Percentiles rank a stretch among this genome's conserved stretches.
Evolutionary conservation across 176 grass and related monocot species (phyloP).

Genomic region (Pontederia paniculata): DNA sequence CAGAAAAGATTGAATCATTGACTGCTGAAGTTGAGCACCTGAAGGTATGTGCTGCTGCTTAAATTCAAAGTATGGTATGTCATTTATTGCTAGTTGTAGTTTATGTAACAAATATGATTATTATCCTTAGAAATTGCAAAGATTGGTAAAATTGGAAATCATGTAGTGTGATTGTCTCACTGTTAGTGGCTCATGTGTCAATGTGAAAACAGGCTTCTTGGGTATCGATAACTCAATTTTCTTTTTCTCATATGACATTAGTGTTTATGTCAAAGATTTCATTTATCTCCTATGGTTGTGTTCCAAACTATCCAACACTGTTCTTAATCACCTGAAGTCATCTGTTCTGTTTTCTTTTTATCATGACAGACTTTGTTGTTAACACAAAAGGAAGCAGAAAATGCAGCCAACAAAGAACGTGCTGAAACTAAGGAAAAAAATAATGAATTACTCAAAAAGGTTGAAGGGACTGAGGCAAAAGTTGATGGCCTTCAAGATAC

Average conservation of each 20-base stretch:
- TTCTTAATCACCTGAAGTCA: too few relatives aligned
- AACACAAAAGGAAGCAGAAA: constrained; percentile 53
- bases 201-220: not conserved
- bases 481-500: constrained; percentile 42
- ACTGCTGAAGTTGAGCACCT: constrained; percentile 45
- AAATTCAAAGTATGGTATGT: too few relatives aligned
- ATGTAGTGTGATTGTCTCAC: too few relatives aligned
- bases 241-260: too few relatives aligned
- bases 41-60: constrained; percentile 33
- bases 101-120: too few relatives aligned
- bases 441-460: constrained; percentile 50
- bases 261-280: too few relatives aligned
- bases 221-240: not conserved
- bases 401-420: constrained; percentile 43
- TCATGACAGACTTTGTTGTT: constrained; percentile 42
- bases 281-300: too few relatives aligned
- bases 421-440: constrained; percentile 57
- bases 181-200: not conserved
- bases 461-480: constrained; percentile 44
- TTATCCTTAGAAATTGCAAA: too few relatives aligned
- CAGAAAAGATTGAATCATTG: constrained; percentile 50
- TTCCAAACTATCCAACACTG: too few relatives aligned
- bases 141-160: too few relatives aligned
- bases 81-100: too few relatives aligned
- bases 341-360: constrained; percentile 7